Conservation (phyloP, 192 early-diverging fungal genomes). For the Glomus cerebriforme region DNA sequence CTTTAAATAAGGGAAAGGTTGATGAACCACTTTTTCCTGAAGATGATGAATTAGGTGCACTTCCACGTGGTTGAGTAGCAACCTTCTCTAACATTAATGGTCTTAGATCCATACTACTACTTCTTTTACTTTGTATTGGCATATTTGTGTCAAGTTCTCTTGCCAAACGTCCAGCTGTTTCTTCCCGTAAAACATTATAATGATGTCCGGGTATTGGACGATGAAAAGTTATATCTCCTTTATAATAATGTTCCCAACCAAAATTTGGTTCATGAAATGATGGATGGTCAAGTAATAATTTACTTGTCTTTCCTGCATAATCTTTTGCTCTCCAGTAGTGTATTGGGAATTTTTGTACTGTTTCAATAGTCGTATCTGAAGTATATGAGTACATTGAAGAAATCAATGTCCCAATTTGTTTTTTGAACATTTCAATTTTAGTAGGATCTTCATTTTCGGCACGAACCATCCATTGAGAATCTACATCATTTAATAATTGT, state of each 20-base stretch:
- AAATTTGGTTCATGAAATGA: conserved; percentile 11
- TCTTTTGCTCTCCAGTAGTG: conserved; percentile 28
- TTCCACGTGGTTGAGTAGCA: neutral
- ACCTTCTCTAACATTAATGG: conserved; percentile 17
- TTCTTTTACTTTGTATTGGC: neutral
- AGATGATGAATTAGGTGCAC: neutral
- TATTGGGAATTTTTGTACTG: conserved; percentile 14
- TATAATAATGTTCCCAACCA: conserved; percentile 23
- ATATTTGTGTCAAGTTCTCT: neutral
- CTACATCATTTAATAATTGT: conserved; percentile 21
- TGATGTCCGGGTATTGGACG: neutral
- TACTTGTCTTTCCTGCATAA: conserved; percentile 14
- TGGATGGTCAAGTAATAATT: conserved; percentile 26
- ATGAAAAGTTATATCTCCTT: conserved; percentile 8
- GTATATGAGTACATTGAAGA: conserved; percentile 19
- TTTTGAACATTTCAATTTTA: neutral
- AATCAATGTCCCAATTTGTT: neutral
- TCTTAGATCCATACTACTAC: conserved; percentile 1
- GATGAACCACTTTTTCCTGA: neutral
- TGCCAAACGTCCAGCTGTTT: neutral
- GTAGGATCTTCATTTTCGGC: neutral
- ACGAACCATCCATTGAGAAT: conserved; percentile 28
- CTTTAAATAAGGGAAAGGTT: neutral
- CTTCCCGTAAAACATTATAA: conserved; percentile 7
- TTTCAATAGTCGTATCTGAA: neutral